phyloP scores from a whole-genome alignment of 129 eudicot genomes.

The Centrapalus pauciflorus region DNA sequence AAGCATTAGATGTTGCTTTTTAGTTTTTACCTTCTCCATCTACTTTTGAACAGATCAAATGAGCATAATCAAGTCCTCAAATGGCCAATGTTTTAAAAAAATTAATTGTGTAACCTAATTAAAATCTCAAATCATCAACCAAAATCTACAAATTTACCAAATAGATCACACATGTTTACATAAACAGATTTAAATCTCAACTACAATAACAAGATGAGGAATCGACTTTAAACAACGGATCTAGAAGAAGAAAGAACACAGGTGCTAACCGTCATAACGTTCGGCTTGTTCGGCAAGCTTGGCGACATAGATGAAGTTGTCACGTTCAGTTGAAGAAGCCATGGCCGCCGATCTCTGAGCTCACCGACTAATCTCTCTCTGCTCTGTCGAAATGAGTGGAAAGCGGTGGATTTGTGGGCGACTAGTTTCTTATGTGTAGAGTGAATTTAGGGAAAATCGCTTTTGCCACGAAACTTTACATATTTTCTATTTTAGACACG shows the following conservation, averaged over 20 bases:
- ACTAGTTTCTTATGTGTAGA: background rate
- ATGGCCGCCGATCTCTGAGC: slow-evolving; percentile 32
- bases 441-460: background rate
- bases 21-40: background rate
- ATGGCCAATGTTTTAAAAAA: background rate
- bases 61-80: slow-evolving; percentile 3
- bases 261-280: slow-evolving; percentile 44
- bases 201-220: background rate
- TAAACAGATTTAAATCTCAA: slow-evolving; percentile 4
- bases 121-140: slow-evolving; percentile 3
- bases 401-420: slow-evolving; percentile 8
- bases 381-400: slow-evolving; percentile 24
- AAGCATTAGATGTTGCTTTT: background rate
- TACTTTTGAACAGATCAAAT: slow-evolving; percentile 13
- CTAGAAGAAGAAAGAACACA: slow-evolving; percentile 11
- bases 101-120: background rate
- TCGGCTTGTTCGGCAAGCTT: slow-evolving; percentile 56
- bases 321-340: slow-evolving; percentile 47
- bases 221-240: slow-evolving; percentile 20
- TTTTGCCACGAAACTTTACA: slow-evolving; percentile 7
- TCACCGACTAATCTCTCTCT: slow-evolving; percentile 18
- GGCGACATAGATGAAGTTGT: slow-evolving; percentile 44
- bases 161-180: background rate
- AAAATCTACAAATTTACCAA: background rate
- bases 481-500: background rate